phyloP scores from a whole-genome alignment of 768 basidiomycete species.

The Suillus subalutaceus region DNA sequence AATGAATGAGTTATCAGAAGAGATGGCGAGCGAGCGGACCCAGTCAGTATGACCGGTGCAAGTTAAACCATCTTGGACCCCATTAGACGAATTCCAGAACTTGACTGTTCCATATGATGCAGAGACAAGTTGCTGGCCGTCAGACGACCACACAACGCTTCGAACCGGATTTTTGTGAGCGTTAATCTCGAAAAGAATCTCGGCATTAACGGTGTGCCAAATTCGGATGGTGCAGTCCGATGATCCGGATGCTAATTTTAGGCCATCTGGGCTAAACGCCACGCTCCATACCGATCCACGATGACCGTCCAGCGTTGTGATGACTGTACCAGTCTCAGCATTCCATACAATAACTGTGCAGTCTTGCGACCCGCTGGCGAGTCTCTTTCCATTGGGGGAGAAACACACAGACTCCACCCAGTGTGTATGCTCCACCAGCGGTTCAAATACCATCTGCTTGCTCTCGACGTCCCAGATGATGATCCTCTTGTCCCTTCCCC shows the following conservation, averaged over 20 bases:
- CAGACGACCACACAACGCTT: background rate
- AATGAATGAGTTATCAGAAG: background rate
- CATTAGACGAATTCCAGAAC: background rate
- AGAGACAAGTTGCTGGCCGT: background rate
- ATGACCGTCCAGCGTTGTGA: slow-evolving; percentile 16
- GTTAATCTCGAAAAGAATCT: slow-evolving; percentile 19
- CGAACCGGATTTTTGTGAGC: slow-evolving; percentile 8
- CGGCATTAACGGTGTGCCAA: slow-evolving; percentile 19
- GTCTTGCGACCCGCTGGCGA: slow-evolving; percentile 17
- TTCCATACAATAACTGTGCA: slow-evolving; percentile 10
- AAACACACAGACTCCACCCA: slow-evolving; percentile 16
- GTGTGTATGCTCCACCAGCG: slow-evolving; percentile 10
- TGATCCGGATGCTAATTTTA: slow-evolving; percentile 19
- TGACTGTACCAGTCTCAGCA: background rate
- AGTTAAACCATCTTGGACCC: background rate
- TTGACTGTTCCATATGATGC: background rate
- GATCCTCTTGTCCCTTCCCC: slow-evolving; percentile 34
- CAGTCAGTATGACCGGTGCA: background rate
- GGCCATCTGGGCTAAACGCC: slow-evolving; percentile 26
- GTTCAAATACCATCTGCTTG: slow-evolving; percentile 3
- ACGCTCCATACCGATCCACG: slow-evolving; percentile 19
- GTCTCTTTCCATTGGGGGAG: slow-evolving; percentile 15
- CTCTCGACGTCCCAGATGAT: slow-evolving; percentile 33
- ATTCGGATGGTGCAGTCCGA: slow-evolving; percentile 24
- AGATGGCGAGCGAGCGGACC: background rate